Evolutionary conservation across 768 basidiomycete genomes (phyloP).

Genomic region (Boletus coccyginus): DNA sequence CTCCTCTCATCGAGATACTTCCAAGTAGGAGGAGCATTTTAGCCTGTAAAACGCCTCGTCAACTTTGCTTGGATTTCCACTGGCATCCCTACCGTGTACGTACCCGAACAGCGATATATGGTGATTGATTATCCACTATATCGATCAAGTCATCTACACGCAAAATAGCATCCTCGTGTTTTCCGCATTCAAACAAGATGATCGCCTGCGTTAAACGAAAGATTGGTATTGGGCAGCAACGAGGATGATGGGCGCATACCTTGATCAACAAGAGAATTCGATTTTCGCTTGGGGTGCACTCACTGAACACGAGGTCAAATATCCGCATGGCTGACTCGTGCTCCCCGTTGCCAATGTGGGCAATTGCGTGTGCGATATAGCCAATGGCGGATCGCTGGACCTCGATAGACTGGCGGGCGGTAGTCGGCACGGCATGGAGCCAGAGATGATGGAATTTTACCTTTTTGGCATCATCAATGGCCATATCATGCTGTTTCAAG

Average conservation of each 20-base stretch:
- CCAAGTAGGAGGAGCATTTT: not conserved
- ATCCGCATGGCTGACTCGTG: too few relatives aligned
- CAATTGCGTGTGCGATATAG: too few relatives aligned
- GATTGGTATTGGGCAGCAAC: not conserved
- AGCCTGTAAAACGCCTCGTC: not conserved
- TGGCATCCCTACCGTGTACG: not conserved
- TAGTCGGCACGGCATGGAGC: not conserved
- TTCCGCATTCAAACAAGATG: not conserved
- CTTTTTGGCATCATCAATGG: constrained; percentile 6
- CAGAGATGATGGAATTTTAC: not conserved
- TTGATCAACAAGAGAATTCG: constrained; percentile 8
- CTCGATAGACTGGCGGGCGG: not conserved
- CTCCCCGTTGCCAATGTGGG: too few relatives aligned
- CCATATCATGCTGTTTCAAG: not conserved
- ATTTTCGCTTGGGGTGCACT: not conserved
- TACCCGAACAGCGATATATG: not conserved
- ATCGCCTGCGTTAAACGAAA: not conserved
- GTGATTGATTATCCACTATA: not conserved
- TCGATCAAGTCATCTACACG: not conserved
- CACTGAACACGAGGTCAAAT: constrained; percentile 5
- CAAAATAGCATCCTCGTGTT: not conserved
- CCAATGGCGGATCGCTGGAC: not conserved
- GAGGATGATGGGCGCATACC: not conserved
- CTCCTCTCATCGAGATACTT: not conserved
- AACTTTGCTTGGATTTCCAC: too few relatives aligned